Evolutionary conservation across 2,329 filamentous ascomycete species (phyloP), one percentile per base, ranked within the genome.

Genomic region (Aspergillus sp.): DNA sequence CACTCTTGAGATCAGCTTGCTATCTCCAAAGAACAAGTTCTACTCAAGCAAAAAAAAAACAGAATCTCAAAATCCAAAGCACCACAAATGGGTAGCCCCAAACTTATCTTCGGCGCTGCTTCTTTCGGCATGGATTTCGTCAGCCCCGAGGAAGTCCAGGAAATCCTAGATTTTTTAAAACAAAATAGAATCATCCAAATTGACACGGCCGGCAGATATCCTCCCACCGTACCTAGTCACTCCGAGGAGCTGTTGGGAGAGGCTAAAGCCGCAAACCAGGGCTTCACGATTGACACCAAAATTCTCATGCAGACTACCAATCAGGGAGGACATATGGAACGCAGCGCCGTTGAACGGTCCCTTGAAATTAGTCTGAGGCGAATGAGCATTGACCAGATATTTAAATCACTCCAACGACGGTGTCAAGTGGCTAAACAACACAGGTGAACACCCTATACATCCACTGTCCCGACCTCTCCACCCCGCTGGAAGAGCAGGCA

Each of bases 391-490:
- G 22, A 24, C 0, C 18, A 24, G 6, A 18, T 47, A 14, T 16
- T 5, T n/a, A 42, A 11, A 14, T 42, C 1, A n/a, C 71, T 12
- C 62, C 76, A 7, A 49, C 58, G 6, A 29, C 7, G 29, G 50
- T 16, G 11, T 14, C n/a, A 6, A 42, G 6, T 42, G n/a, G n/a
- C 7, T 42, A 42, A 42, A 5, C 12, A 12, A 39, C 55, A 47
- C 49, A 72, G 67, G 69, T 77, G 18, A 71, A 78, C 56, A 69
- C 75, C 4, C 71, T 79, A 26, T 72, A 78, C 56, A 65, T 72
- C 0, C 75, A 80, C 61, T 67, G 69, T 22, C 71, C 73, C 0
- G 77, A 78, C 54, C 66, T 66, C 1, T 12, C 64, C 11, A 76
- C 72, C 2, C 69, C 72, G 3, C 67, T 78, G 4, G 69, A 73